phyloP scores from a whole-genome alignment of 441 rosid species.

The Adansonia madagascariensis region DNA sequence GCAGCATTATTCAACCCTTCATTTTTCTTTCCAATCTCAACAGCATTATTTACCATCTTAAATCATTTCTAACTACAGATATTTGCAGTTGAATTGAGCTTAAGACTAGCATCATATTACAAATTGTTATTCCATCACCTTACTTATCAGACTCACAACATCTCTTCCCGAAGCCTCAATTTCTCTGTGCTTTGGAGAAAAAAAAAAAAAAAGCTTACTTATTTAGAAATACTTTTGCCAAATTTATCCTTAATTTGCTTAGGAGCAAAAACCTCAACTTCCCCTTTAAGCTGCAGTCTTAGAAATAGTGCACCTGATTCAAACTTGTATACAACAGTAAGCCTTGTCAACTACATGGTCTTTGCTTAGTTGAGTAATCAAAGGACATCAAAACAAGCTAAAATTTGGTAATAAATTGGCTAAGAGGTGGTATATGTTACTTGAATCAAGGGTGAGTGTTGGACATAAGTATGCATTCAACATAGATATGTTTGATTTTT shows the following conservation, averaged over 20 bases:
- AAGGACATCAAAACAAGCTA: conserved; percentile 3
- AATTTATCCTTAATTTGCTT: conserved; percentile 11
- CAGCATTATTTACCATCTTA: not conserved
- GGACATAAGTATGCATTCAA: not conserved
- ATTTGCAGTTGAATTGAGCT: not conserved
- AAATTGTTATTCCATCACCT: not conserved
- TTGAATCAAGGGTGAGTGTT: not conserved
- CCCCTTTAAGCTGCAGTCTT: conserved; percentile 5
- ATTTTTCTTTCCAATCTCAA: not conserved
- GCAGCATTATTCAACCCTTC: not conserved
- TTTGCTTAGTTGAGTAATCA: not conserved
- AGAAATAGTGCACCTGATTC: conserved; percentile 13
- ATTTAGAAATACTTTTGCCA: not conserved
- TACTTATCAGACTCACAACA: not conserved
- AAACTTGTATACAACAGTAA: not conserved
- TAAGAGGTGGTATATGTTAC: not conserved
- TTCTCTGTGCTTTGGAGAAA: not conserved
- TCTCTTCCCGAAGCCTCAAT: not conserved
- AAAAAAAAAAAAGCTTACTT: not conserved
- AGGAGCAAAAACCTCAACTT: conserved; percentile 5
- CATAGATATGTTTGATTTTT: not conserved
- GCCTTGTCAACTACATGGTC: not conserved
- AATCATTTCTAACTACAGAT: not conserved
- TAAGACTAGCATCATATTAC: not conserved
- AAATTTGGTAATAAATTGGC: conserved; percentile 1